Base-by-base conservation (phyloP, 495 filamentous ascomycete genomes). In the Penicillium turbatum region DNA sequence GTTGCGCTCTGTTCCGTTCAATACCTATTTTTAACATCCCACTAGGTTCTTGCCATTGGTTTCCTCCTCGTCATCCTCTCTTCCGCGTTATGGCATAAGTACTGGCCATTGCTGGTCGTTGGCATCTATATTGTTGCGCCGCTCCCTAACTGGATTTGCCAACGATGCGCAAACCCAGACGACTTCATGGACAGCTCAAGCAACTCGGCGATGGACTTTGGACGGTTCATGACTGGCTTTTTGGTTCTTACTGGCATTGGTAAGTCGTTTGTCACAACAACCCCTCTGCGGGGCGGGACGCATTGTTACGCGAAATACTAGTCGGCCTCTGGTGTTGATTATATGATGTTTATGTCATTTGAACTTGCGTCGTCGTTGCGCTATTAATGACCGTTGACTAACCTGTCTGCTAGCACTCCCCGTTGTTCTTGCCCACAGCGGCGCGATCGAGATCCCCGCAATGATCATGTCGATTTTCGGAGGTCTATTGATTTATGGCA, bases 11-110 rank as follows among this genome's bases (percentile, higher is more conserved):
- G 21, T 24, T 15, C 3, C 29, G 7, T 21, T 32, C 32, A 51
- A 8, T 21, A 16, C 2, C 15, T 12, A 30, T 53, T 21, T 16
- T 62, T 68, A 46, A 70, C 43, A n/a, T 38, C 26, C 35, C 7
- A 45, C 27, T 47, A 92, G 88, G 82, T 98, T 65, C 89, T 98
- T 51, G 95, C 95, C 54, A 93, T 98, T 68, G 93, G 93, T 64
- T 98, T 98, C 81, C 89, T 98, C 64, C 91, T 98, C 56, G 92
- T 97, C 39, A 98, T 98, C 74, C 88, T 98, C 65, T 96, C 91
- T 55, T 93, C 90, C 64, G 93, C 95, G 29, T 86, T 98, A 47
- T 97, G 85, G 79, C 78, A 90, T 53, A 88, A 89, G 67, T 98
- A 95, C 82, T 88, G 92, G 62, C 88, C 93, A 26, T 79, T 98